Percentiles rank a stretch among this genome's conserved stretches.
phyloP scores from a whole-genome alignment of 176 grass and related monocot genomes.

The Oryza longistaminata region DNA sequence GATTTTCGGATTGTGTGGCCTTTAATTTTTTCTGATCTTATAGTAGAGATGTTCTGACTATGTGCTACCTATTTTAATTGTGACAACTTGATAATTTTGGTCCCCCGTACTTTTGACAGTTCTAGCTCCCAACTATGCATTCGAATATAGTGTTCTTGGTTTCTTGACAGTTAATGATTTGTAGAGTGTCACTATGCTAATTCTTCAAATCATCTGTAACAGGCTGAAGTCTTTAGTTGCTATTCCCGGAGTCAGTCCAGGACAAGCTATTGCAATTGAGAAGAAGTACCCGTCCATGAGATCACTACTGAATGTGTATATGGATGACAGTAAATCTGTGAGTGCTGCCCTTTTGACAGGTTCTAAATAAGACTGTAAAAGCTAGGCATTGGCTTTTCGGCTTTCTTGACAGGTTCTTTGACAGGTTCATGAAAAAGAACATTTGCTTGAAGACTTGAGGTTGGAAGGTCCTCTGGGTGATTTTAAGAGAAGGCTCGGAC shows the following conservation, averaged over 20 bases:
- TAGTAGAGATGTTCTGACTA: background rate
- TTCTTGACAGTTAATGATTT: background rate
- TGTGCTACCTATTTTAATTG: background rate
- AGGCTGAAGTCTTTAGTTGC: constrained; percentile 91
- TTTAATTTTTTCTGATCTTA: background rate
- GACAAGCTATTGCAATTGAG: constrained; percentile 62
- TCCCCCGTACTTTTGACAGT: background rate
- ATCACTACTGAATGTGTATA: constrained; percentile 79
- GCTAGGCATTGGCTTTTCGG: background rate
- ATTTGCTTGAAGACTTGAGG: constrained; percentile 69
- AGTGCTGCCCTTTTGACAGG: constrained; percentile 23
- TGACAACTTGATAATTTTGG: background rate
- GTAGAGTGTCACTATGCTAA: background rate
- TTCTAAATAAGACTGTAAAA: background rate
- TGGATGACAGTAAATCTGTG: constrained; percentile 79
- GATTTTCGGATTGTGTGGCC: background rate
- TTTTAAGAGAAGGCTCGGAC: constrained; percentile 60
- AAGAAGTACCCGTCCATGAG: constrained; percentile 88
- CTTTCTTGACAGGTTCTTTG: constrained; percentile 29
- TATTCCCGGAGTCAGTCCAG: constrained; percentile 67
- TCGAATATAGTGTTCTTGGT: background rate
- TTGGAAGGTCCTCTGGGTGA: constrained; percentile 49
- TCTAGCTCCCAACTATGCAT: background rate
- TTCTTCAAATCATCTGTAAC: background rate
- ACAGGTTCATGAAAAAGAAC: constrained; percentile 75